Percentiles rank a stretch among this genome's conserved stretches.
Conservation (phyloP, 2,329 filamentous ascomycete genomes). For the Beauveria sp. region DNA sequence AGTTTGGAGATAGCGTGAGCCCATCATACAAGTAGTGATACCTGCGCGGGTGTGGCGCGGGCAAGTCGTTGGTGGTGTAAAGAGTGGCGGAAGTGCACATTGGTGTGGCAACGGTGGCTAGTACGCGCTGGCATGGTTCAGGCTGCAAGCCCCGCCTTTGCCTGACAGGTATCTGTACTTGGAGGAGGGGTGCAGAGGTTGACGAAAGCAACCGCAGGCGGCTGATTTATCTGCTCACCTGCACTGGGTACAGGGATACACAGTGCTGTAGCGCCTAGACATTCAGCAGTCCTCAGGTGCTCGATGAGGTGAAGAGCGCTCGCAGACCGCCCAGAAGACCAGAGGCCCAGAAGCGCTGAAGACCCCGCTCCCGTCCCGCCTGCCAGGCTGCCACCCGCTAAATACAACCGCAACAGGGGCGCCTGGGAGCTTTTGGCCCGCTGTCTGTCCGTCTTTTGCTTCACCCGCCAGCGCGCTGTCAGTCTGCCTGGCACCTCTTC, state of each 20-base stretch:
- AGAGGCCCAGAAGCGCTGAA: background rate
- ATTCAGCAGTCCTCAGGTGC: too few species aligned
- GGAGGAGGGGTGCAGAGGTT: background rate
- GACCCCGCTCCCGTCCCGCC: constrained; percentile 3
- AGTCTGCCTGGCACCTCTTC: constrained; percentile 12
- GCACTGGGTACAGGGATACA: background rate
- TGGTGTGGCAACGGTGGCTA: constrained; percentile 10
- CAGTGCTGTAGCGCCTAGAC: too few species aligned
- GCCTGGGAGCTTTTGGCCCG: background rate
- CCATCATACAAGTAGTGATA: background rate
- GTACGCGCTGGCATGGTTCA: background rate
- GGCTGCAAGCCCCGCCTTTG: background rate
- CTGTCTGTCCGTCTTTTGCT: background rate
- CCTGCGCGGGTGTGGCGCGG: background rate
- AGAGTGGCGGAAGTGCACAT: background rate
- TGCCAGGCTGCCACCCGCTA: background rate
- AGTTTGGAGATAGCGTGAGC: background rate
- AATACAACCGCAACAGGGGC: too few species aligned
- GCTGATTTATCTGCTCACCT: background rate
- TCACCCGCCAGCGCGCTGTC: background rate
- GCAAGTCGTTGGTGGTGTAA: background rate
- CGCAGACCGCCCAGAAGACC: background rate
- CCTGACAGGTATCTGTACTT: constrained; percentile 2
- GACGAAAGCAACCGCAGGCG: constrained; percentile 1
- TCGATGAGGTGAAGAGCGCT: background rate